A percentile compares a stretch with the other conserved stretches of the same genome.
phyloP scores from a whole-genome alignment of 129 eudicot species.

The Apium graveolens region DNA sequence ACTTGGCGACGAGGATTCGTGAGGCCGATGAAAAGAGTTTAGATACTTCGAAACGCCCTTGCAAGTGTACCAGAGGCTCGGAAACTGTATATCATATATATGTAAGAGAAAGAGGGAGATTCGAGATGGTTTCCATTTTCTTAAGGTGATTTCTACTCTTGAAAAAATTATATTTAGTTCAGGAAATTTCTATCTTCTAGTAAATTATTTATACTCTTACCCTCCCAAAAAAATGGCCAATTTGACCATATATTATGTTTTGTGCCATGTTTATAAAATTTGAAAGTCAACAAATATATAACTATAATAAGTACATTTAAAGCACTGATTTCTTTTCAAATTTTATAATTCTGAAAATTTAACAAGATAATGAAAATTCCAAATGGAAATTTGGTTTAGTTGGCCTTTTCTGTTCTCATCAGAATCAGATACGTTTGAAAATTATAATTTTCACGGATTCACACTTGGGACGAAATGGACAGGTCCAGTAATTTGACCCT shows the following conservation, averaged over 20 bases:
- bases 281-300: background rate
- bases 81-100: slow-evolving; percentile 72
- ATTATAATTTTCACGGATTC: background rate
- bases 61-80: slow-evolving; percentile 67
- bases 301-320: no score
- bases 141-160: slow-evolving; percentile 42
- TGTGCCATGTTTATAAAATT: background rate
- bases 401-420: background rate
- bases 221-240: background rate
- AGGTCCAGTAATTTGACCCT: slow-evolving; percentile 70
- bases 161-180: background rate
- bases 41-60: slow-evolving; percentile 60
- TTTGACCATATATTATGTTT: background rate
- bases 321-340: background rate
- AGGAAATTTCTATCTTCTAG: background rate
- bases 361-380: background rate
- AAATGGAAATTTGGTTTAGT: background rate
- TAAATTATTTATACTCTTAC: background rate
- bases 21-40: slow-evolving; percentile 54
- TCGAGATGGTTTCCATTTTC: slow-evolving; percentile 70
- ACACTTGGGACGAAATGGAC: slow-evolving; percentile 7
- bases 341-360: background rate
- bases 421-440: background rate
- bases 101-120: slow-evolving; percentile 91
- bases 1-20: slow-evolving; percentile 71